Evolutionary conservation across 2,329 filamentous ascomycete species (phyloP), one percentile per base, ranked within the genome.

Genomic region (Pseudogymnoascus sp.): DNA sequence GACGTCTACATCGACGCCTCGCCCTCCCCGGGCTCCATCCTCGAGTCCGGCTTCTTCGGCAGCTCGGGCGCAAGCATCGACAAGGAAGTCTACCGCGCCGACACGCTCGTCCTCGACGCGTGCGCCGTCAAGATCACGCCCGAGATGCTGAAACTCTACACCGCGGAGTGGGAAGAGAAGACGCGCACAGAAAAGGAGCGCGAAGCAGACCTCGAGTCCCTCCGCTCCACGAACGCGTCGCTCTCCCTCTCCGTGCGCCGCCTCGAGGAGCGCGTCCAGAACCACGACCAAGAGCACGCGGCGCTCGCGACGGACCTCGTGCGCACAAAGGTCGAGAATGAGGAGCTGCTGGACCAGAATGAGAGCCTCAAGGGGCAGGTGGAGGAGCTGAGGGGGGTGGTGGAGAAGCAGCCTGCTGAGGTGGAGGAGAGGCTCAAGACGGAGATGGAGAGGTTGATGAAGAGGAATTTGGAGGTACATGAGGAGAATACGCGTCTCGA

Each of bases 31-130:
- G 92, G 88, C 60, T 96, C 92, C 15, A 88, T 99, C 59, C 84
- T 97, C 0, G 95, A 99, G 75, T 96, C 92, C 46, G 95, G 95
- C 13, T 99, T 99, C 80, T 99, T 99, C 72, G 95, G 95, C 65
- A 93, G 89, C 73, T 93, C 91, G 23, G 92, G 90, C 35, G 87
- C 88, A n/a, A 90, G 87, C 68, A 83, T 91, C 11, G 95, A 99
- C 73, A 97, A 96, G 76, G 95, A 97, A 73, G 86, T 99, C 6
- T 99, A 99, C 74, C 88, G 93, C 60, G 95, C 95, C 15, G 95
- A 99, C 74, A 87, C 95, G 70, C 85, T 99, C 65, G 91, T 99
- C 13, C 89, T 90, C 65, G 95, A 99, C 75, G 95, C 95, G 0
- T 96, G 93, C 72, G 88, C 90, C 35, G 83, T 97, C 61, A 89